Evolutionary conservation across 139 green algal species (phyloP).

Genomic region (Coelastrella sp.): DNA sequence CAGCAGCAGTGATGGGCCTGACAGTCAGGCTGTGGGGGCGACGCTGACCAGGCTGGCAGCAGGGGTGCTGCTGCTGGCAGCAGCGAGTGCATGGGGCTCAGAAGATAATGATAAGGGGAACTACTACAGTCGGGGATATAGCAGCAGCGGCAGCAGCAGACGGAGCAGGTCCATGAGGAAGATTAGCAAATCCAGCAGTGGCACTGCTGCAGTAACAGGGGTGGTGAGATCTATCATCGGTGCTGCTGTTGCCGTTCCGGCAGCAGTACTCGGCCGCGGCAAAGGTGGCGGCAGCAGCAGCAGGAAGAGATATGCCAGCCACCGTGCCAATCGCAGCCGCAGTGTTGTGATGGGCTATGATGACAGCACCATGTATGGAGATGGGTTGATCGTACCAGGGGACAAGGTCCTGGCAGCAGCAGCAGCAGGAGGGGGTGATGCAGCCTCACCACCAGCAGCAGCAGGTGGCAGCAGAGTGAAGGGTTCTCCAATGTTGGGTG

Average conservation of each 20-base stretch:
- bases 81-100: neutral
- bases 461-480: too few relatives aligned
- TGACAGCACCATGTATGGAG: neutral
- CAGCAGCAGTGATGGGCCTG: neutral
- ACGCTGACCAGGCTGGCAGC: conserved; percentile 6
- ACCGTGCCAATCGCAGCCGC: neutral
- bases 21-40: neutral
- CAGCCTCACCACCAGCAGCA: too few relatives aligned
- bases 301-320: neutral
- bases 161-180: neutral
- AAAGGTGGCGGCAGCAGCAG: neutral
- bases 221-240: neutral
- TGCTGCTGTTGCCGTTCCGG: neutral
- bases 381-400: neutral
- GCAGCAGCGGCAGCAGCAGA: neutral
- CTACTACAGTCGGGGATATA: conserved; percentile 2
- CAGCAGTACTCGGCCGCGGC: neutral
- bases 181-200: too few relatives aligned
- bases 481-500: too few relatives aligned
- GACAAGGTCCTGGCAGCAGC: neutral
- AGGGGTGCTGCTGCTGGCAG: conserved; percentile 15
- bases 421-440: neutral
- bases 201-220: neutral
- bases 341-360: neutral
- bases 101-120: neutral